Evolutionary conservation across 257 asterid genomes (phyloP).

Genomic region (Primulina huaijiensis): DNA sequence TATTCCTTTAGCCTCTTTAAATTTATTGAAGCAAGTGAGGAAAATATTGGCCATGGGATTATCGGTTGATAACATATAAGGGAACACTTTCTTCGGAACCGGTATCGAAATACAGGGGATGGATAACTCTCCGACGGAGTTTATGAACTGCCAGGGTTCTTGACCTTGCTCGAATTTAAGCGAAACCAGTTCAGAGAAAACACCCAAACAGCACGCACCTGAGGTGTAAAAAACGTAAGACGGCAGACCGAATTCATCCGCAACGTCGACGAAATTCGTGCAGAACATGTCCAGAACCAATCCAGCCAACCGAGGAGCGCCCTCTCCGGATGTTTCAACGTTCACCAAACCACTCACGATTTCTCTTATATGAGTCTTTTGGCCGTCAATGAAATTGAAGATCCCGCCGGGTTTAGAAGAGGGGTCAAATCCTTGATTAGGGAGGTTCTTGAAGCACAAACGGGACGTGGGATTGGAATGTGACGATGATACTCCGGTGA

Average conservation of each 20-base stretch:
- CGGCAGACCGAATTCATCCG: conserved; percentile 42
- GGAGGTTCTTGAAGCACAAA: conserved; percentile 28
- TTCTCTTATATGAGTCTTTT: conserved; percentile 26
- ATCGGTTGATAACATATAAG: conserved; percentile 12
- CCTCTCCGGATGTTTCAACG: conserved; percentile 1
- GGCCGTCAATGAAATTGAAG: conserved; percentile 29
- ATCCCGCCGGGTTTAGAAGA: neutral
- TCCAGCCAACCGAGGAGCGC: conserved; percentile 23
- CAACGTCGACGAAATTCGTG: conserved; percentile 45
- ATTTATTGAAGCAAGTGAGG: neutral
- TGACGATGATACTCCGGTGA: conserved; percentile 16
- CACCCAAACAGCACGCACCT: conserved; percentile 37
- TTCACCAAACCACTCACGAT: conserved; percentile 24
- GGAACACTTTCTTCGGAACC: conserved; percentile 36
- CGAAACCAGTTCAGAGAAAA: conserved; percentile 13
- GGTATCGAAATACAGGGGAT: conserved; percentile 28
- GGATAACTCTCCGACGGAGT: conserved; percentile 25
- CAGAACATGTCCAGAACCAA: conserved; percentile 62
- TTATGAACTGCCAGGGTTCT: conserved; percentile 15
- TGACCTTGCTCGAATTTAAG: conserved; percentile 30
- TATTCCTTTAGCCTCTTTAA: conserved; percentile 34
- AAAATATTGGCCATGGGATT: neutral
- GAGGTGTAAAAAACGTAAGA: conserved; percentile 50
- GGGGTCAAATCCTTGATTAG: conserved; percentile 8
- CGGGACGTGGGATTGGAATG: conserved; percentile 16